These are phyloP conservation scores for Garcia nutans DNA, from an alignment of 345 rosid species.

Conservation along the genomic window DNA sequence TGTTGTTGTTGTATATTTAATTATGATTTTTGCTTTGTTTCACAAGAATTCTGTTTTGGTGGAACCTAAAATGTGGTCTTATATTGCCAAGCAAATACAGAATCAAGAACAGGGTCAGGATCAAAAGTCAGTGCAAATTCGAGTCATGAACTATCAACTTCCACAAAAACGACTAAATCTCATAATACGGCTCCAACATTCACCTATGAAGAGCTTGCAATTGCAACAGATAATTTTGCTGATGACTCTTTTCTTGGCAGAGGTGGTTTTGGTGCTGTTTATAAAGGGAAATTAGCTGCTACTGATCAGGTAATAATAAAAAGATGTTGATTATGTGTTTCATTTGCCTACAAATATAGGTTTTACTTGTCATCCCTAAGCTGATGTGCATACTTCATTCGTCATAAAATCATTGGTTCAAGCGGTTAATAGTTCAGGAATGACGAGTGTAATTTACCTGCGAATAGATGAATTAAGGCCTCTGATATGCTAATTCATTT, in stretches of 20 bases:
- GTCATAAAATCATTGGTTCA: too few relatives aligned
- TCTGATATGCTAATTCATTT: slow-evolving; percentile 9
- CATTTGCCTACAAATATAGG: not conserved
- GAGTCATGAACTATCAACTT: slow-evolving; percentile 17
- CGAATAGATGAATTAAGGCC: not conserved
- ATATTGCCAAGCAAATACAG: not conserved
- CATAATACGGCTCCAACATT: slow-evolving; percentile 31
- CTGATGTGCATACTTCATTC: too few relatives aligned
- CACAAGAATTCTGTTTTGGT: not conserved
- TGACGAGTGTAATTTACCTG: too few relatives aligned
- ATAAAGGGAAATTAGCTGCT: slow-evolving; percentile 43
- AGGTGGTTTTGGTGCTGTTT: slow-evolving; percentile 85
- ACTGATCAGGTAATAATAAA: slow-evolving; percentile 60
- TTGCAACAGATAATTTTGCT: slow-evolving; percentile 54
- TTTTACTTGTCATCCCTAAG: too few relatives aligned
- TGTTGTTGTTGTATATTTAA: not conserved
- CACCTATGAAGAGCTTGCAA: slow-evolving; percentile 58
- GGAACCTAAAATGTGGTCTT: not conserved
- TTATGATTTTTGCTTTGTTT: not conserved
- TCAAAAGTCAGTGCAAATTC: slow-evolving; percentile 16
- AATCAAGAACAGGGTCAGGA: not conserved
- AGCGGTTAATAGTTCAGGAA: too few relatives aligned
- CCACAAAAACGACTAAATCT: slow-evolving; percentile 1
- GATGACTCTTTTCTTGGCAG: slow-evolving; percentile 52
- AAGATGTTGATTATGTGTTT: not conserved